Conservation (phyloP, 371 early-diverging fungal species). For the Mortierella sp. region DNA sequence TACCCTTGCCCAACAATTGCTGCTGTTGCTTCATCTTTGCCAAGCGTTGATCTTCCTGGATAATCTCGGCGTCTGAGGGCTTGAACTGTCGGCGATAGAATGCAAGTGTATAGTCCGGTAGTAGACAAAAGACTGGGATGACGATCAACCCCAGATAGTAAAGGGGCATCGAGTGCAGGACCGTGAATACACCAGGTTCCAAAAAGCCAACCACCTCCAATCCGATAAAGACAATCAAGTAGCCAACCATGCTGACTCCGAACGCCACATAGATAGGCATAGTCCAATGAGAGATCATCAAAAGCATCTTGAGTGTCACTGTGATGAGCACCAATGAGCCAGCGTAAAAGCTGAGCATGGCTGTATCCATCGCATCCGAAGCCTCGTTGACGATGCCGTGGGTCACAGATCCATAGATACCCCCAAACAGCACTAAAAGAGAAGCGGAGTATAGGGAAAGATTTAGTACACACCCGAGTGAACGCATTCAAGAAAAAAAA, state of each 20-base stretch:
- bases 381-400: slow-evolving; percentile 22
- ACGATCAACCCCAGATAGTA: slow-evolving; percentile 44
- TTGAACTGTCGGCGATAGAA: slow-evolving; percentile 35
- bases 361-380: slow-evolving; percentile 22
- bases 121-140: slow-evolving; percentile 37
- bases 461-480: too few species aligned
- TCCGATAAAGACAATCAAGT: slow-evolving; percentile 39
- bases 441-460: background rate
- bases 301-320: slow-evolving; percentile 49
- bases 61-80: slow-evolving; percentile 51
- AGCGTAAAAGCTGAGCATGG: slow-evolving; percentile 47
- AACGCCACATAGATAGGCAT: slow-evolving; percentile 40
- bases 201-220: slow-evolving; percentile 35
- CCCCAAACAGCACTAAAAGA: slow-evolving; percentile 27
- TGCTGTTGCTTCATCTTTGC: slow-evolving; percentile 21
- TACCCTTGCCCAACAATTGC: background rate
- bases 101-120: slow-evolving; percentile 49
- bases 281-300: slow-evolving; percentile 49
- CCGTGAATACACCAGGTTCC: slow-evolving; percentile 32
- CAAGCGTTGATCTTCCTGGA: slow-evolving; percentile 48
- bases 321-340: slow-evolving; percentile 47
- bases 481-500: too few species aligned
- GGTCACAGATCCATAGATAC: slow-evolving; percentile 31
- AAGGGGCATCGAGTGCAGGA: slow-evolving; percentile 37
- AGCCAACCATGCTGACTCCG: slow-evolving; percentile 36